phyloP scores from a whole-genome alignment of 306 rosid genomes.

The Gastrolobium bilobum region DNA sequence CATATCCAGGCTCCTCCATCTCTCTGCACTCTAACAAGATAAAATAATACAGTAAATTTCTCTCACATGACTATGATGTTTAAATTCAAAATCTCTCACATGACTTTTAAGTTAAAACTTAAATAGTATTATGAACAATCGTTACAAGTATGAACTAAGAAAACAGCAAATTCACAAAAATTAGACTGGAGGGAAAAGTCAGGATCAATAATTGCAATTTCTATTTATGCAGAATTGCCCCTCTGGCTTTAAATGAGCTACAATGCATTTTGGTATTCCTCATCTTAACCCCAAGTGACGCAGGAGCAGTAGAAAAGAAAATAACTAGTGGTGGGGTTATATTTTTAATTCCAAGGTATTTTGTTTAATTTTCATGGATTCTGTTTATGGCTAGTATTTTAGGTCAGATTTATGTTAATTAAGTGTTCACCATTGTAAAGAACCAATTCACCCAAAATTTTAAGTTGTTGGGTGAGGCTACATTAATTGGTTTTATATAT shows the following conservation, averaged over 20 bases:
- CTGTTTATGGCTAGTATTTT: background rate
- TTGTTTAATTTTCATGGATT: background rate
- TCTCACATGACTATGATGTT: slow-evolving; percentile 10
- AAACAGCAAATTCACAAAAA: slow-evolving; percentile 1
- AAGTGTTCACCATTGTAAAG: too few species aligned
- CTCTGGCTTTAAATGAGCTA: slow-evolving; percentile 35
- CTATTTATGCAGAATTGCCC: background rate
- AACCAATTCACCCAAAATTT: too few species aligned
- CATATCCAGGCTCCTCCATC: slow-evolving; percentile 81
- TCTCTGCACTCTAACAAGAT: slow-evolving; percentile 88
- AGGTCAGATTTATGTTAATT: background rate
- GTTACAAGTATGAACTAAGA: background rate
- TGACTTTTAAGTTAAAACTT: too few species aligned
- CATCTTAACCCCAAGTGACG: slow-evolving; percentile 2
- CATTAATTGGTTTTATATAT: too few species aligned
- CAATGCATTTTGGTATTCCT: slow-evolving; percentile 23
- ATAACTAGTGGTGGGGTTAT: background rate
- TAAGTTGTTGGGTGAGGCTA: too few species aligned
- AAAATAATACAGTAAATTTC: slow-evolving; percentile 40
- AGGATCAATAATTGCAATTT: slow-evolving; percentile 10
- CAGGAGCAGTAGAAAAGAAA: too few species aligned
- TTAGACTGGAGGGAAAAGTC: slow-evolving; percentile 9
- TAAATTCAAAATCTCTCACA: background rate
- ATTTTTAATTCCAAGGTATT: background rate
- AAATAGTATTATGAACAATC: too few species aligned